Evolutionary conservation across 2,329 filamentous ascomycete species (phyloP).

Genomic region (Fusarium veterinarium): DNA sequence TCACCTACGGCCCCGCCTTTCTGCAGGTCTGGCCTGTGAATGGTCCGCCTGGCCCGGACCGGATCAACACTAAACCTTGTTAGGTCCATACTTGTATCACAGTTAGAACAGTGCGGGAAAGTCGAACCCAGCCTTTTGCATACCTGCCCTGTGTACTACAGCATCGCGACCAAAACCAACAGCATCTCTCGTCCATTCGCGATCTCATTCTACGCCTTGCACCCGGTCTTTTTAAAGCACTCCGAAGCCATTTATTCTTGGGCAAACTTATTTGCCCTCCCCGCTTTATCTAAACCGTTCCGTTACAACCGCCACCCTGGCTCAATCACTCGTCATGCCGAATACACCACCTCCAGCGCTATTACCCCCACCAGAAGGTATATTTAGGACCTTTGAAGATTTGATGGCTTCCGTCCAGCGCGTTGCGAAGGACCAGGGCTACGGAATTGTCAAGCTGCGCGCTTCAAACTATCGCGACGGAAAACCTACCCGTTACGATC

Average conservation of each 20-base stretch:
- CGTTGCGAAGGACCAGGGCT: conserved; percentile 71
- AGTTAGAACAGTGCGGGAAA: conserved; percentile 55
- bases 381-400: conserved; percentile 70
- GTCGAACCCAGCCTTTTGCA: conserved; percentile 52
- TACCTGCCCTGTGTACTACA: conserved; percentile 31
- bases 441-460: conserved; percentile 71
- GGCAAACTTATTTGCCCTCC: conserved; percentile 33
- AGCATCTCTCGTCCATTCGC: conserved; percentile 35
- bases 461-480: conserved; percentile 73
- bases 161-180: conserved; percentile 42
- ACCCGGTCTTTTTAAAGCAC: conserved; percentile 17
- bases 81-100: conserved; percentile 43
- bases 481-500: conserved; percentile 71
- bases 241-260: conserved; percentile 10
- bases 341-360: conserved; percentile 61
- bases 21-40: conserved; percentile 43
- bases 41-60: conserved; percentile 48
- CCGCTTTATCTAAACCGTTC: conserved; percentile 44
- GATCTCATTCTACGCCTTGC: conserved; percentile 30
- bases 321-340: conserved; percentile 56
- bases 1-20: conserved; percentile 15
- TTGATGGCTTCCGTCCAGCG: conserved; percentile 68
- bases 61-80: conserved; percentile 57
- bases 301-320: conserved; percentile 48
- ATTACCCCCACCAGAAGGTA: conserved; percentile 68